Evolutionary conservation across 2,329 filamentous ascomycete genomes (phyloP), one percentile per base, ranked within the genome.

Genomic region (Fusarium sp.): DNA sequence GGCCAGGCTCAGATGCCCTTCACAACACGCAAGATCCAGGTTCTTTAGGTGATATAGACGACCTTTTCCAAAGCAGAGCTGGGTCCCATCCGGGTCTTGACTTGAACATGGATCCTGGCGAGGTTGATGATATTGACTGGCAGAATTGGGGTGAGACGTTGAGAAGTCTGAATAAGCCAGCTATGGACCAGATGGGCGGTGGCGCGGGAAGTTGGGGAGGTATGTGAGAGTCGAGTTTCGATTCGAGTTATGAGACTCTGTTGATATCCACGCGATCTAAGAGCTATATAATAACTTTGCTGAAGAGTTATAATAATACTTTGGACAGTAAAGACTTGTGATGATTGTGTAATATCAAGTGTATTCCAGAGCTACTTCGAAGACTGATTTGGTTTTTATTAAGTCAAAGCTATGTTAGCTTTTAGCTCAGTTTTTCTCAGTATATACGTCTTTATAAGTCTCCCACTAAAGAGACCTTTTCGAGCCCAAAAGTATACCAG

Each of bases 91-190:
- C 33, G 6, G 35, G 50, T 3, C 49, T 70, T 21, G 68, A 71
- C 28, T 23, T 70, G 18, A 57, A 53, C 8, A 58, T 66, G 31
- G 68, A 70, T 10, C 58, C 69, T 12, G 59, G 64, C 3, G 68
- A 71, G 21, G 53, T 71, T n/a, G 68, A 62, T 6, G 68, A 70
- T 8, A 70, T 70, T 4, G 68, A 70, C 10, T 70, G 68, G 68
- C 53, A 65, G 29, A 65, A 71, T 38, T 70, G 68, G 68, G 63
- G 66, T 31, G 68, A 71, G 16, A 43, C 68, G 6, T 44, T 70
- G 16, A 69, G 33, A 15, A 33, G 13, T 8, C 29, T 70, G 12
- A 55, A 28, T 20, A 62, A 35, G 12, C 52, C 54, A 12, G 23
- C 48, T 9, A 56, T 60, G n/a, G 48, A 28, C 18, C 60, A 56